phyloP scores from a whole-genome alignment of 2,329 filamentous ascomycete genomes.

The Salinomyces thailandicus region DNA sequence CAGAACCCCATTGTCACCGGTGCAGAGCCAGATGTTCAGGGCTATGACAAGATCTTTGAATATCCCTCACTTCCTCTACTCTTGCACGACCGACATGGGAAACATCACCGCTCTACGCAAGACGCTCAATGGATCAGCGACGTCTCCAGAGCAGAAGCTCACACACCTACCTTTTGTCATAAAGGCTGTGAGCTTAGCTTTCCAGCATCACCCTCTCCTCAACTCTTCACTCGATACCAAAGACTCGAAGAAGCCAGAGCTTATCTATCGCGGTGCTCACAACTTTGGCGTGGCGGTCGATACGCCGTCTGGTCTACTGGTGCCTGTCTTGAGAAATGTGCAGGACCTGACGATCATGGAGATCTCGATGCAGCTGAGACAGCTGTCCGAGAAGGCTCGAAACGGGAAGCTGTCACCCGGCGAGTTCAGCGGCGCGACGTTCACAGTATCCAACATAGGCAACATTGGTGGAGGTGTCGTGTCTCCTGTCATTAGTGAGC shows the following conservation, averaged over 20 bases:
- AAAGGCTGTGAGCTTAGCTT: slow-evolving; percentile 81
- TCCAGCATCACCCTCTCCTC: slow-evolving; percentile 72
- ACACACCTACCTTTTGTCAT: slow-evolving; percentile 91
- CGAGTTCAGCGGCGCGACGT: slow-evolving; percentile 78
- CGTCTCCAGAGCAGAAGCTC: slow-evolving; percentile 49
- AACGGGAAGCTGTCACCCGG: slow-evolving; percentile 62
- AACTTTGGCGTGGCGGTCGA: slow-evolving; percentile 97
- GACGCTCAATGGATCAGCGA: slow-evolving; percentile 55
- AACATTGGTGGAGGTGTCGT: slow-evolving; percentile 90
- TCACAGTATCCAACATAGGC: slow-evolving; percentile 94
- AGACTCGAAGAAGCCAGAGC: slow-evolving; percentile 54
- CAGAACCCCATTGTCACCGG: slow-evolving; percentile 57
- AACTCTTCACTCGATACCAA: slow-evolving; percentile 70
- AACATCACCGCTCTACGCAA: slow-evolving; percentile 60
- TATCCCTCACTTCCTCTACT: slow-evolving; percentile 93
- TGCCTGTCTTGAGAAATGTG: slow-evolving; percentile 84
- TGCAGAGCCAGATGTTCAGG: slow-evolving; percentile 93
- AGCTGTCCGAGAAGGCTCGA: slow-evolving; percentile 62
- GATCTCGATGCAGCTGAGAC: slow-evolving; percentile 64
- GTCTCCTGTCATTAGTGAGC: slow-evolving; percentile 79
- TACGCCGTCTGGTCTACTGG: slow-evolving; percentile 74
- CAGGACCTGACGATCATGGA: slow-evolving; percentile 63
- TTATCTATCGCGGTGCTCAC: slow-evolving; percentile 73
- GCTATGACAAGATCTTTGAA: slow-evolving; percentile 83
- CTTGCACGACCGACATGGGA: slow-evolving; percentile 78